A percentile compares a stretch with the other conserved stretches of the same genome.
Evolutionary conservation across 2,329 filamentous ascomycete genomes (phyloP).

Genomic region (Nemania abortiva): DNA sequence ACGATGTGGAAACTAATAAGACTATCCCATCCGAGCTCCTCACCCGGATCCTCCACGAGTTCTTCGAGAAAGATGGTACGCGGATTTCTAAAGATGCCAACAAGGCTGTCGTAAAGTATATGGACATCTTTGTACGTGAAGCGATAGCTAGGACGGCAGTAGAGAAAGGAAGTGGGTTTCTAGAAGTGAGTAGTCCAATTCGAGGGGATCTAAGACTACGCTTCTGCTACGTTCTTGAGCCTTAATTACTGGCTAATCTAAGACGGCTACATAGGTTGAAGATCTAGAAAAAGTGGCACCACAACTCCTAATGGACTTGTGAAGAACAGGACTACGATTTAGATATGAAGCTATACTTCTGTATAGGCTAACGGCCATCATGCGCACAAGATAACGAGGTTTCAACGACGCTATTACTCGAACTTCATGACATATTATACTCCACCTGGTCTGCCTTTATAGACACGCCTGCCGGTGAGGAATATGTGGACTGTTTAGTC

Average conservation of each 20-base stretch:
- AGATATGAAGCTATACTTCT: conserved; percentile 12
- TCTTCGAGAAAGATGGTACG: conserved; percentile 79
- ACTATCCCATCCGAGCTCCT: conserved; percentile 80
- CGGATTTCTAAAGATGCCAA: conserved; percentile 83
- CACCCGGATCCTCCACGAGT: conserved; percentile 80
- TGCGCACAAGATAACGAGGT: neutral
- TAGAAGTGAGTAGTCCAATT: conserved; percentile 71
- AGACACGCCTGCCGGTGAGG: neutral
- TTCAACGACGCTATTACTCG: neutral
- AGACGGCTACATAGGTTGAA: conserved; percentile 70
- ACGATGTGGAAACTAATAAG: conserved; percentile 56
- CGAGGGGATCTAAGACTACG: neutral
- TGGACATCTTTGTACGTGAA: conserved; percentile 92
- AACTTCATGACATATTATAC: neutral
- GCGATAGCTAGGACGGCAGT: conserved; percentile 83
- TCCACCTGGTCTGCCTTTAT: neutral
- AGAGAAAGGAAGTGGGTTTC: conserved; percentile 76
- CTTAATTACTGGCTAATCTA: conserved; percentile 26
- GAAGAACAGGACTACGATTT: conserved; percentile 44
- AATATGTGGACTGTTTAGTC: neutral
- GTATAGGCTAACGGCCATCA: conserved; percentile 16
- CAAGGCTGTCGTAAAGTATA: conserved; percentile 81
- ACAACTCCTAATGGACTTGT: conserved; percentile 89
- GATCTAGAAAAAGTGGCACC: conserved; percentile 90
- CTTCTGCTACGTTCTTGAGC: neutral